Evolutionary conservation across 1,284 basidiomycete species (phyloP).

Genomic region (Cutaneotrichosporon dermatis): DNA sequence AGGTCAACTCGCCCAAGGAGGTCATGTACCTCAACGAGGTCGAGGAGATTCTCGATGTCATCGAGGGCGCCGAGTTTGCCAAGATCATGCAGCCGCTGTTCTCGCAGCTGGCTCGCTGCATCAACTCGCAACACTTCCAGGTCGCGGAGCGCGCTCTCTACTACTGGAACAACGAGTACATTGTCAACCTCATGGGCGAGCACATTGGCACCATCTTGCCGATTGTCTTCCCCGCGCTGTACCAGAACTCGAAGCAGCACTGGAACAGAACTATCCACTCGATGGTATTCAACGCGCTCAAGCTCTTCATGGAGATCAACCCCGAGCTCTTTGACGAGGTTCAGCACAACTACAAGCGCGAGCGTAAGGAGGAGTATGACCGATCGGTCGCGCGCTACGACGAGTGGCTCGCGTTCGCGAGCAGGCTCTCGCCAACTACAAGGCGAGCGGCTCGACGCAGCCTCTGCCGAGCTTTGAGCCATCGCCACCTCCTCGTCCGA

Average conservation of each 20-base stretch:
- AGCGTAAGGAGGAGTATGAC: constrained; percentile 80
- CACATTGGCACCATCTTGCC: constrained; percentile 86
- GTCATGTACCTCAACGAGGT: constrained; percentile 99
- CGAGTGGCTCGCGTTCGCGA: constrained; percentile 76
- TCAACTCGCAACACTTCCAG: constrained; percentile 97
- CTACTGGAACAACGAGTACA: constrained; percentile 99
- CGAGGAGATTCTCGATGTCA: constrained; percentile 97
- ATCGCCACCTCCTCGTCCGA: constrained; percentile 63
- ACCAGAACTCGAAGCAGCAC: constrained; percentile 93
- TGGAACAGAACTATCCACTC: constrained; percentile 99
- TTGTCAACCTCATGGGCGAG: constrained; percentile 98
- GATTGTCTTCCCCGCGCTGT: constrained; percentile 96
- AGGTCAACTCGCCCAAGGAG: constrained; percentile 99
- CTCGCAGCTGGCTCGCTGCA: constrained; percentile 90
- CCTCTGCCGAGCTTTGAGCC: constrained; percentile 65
- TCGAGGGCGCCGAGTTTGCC: constrained; percentile 92
- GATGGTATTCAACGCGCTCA: constrained; percentile 98
- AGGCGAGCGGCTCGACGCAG: constrained; percentile 59
- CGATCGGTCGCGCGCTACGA: constrained; percentile 73
- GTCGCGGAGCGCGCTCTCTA: constrained; percentile 89
- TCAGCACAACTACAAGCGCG: constrained; percentile 89
- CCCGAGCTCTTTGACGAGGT: constrained; percentile 91
- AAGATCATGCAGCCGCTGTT: constrained; percentile 94
- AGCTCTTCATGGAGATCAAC: constrained; percentile 99
- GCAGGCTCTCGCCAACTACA: constrained; percentile 65